A percentile compares a stretch with the other conserved stretches of the same genome.
phyloP scores from a whole-genome alignment of 1,284 basidiomycete genomes.

The Fomes fomentarius region DNA sequence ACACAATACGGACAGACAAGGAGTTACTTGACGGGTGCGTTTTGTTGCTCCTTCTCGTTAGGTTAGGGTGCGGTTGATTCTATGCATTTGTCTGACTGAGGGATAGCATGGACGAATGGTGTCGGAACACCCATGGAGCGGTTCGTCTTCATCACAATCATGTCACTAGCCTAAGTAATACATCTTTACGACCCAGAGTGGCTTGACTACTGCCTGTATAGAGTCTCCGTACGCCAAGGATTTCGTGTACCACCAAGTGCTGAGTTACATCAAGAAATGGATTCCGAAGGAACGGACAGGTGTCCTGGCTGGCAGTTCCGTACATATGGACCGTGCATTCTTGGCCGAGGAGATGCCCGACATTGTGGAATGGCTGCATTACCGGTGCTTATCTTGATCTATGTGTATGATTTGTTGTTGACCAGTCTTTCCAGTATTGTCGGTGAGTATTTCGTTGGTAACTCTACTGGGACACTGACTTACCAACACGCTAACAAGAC shows the following conservation, averaged over 20 bases:
- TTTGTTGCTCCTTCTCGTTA: background rate
- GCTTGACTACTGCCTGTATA: constrained; percentile 71
- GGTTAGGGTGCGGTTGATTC: no score
- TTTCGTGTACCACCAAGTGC: constrained; percentile 58
- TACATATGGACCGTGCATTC: constrained; percentile 79
- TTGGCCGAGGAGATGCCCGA: constrained; percentile 78
- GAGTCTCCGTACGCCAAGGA: constrained; percentile 58
- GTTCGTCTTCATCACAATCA: constrained; percentile 40
- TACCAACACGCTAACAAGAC: constrained; percentile 43
- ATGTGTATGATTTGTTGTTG: background rate
- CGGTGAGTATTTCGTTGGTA: constrained; percentile 13
- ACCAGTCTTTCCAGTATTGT: constrained; percentile 22
- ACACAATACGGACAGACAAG: constrained; percentile 70
- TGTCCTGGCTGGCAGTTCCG: constrained; percentile 80
- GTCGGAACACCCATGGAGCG: constrained; percentile 68
- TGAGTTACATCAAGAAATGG: constrained; percentile 76
- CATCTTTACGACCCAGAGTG: constrained; percentile 51
- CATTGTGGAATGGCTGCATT: constrained; percentile 75
- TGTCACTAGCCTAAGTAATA: background rate
- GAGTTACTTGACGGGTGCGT: constrained; percentile 62
- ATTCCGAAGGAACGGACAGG: constrained; percentile 62
- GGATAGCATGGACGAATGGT: constrained; percentile 78
- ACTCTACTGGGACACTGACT: background rate
- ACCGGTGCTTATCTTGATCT: constrained; percentile 52
- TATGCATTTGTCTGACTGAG: background rate